These are phyloP conservation scores for Phaseolus coccineus DNA, from an alignment of 331 rosid species.

Conservation along the genomic window DNA sequence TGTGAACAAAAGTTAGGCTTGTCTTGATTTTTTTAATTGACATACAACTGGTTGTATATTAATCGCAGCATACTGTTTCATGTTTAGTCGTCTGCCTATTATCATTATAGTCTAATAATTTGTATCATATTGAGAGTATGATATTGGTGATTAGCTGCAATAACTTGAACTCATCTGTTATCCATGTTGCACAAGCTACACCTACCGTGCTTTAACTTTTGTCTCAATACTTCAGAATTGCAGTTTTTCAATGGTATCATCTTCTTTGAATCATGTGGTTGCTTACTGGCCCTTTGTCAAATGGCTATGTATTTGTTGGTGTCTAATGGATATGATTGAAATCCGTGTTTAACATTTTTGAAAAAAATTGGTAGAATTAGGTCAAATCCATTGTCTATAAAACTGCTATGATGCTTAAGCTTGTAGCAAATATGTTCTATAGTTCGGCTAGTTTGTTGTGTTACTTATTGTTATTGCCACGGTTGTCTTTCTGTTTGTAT, in stretches of 20 bases:
- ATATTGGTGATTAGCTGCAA: neutral
- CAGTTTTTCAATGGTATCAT: constrained; percentile 14
- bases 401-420: neutral
- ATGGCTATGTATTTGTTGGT: neutral
- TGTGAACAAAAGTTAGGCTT: neutral
- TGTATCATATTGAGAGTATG: constrained; percentile 16
- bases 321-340: constrained; percentile 3
- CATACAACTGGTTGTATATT: too few species aligned
- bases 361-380: constrained; percentile 10
- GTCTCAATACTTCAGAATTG: neutral
- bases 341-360: constrained; percentile 8
- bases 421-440: constrained; percentile 3
- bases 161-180: neutral
- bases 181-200: constrained; percentile 21
- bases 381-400: constrained; percentile 3
- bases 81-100: constrained; percentile 9
- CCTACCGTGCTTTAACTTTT: constrained; percentile 23
- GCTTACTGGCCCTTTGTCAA: neutral
- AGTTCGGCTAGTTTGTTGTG: constrained; percentile 24
- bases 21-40: constrained; percentile 11
- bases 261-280: constrained; percentile 17
- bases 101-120: constrained; percentile 1
- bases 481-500: neutral
- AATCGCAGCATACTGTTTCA: neutral
- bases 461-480: neutral